phyloP scores from a whole-genome alignment of 768 basidiomycete species.

The Pluteus cervinus region DNA sequence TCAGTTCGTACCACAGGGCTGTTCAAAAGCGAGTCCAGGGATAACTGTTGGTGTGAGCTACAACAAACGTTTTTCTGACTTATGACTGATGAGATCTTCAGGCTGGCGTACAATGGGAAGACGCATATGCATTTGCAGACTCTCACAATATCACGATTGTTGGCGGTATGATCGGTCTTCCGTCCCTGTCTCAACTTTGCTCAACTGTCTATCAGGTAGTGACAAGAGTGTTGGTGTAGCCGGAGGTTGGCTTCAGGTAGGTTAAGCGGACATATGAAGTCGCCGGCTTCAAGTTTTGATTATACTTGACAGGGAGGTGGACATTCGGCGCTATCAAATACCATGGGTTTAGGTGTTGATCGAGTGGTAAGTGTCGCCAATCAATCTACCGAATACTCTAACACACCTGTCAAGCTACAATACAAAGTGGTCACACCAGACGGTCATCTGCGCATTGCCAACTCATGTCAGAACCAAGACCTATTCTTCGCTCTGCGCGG shows the following conservation, averaged over 20 bases:
- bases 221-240: constrained; percentile 6
- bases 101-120: constrained; percentile 1
- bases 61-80: too few relatives aligned
- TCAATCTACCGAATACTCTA: too few relatives aligned
- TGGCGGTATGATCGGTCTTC: too few relatives aligned
- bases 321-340: constrained; percentile 12
- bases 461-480: constrained; percentile 35
- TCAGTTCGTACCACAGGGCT: constrained; percentile 15
- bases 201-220: too few relatives aligned
- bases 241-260: constrained; percentile 11
- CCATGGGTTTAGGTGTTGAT: constrained; percentile 16
- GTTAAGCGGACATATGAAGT: too few relatives aligned
- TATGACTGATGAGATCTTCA: too few relatives aligned
- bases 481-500: constrained; percentile 43
- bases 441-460: constrained; percentile 32
- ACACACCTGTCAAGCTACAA: too few relatives aligned
- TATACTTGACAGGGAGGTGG: too few relatives aligned
- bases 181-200: too few relatives aligned
- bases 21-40: constrained; percentile 3
- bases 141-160: constrained; percentile 6
- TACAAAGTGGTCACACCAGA: constrained; percentile 37
- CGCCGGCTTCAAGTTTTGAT: too few relatives aligned
- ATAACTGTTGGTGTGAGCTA: constrained; percentile 1
- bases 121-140: constrained; percentile 4
- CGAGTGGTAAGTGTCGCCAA: constrained; percentile 8